Evolutionary conservation across 805 yeast species (phyloP), one percentile per base, ranked within the genome.

Genomic region (Naumovozyma baii): DNA sequence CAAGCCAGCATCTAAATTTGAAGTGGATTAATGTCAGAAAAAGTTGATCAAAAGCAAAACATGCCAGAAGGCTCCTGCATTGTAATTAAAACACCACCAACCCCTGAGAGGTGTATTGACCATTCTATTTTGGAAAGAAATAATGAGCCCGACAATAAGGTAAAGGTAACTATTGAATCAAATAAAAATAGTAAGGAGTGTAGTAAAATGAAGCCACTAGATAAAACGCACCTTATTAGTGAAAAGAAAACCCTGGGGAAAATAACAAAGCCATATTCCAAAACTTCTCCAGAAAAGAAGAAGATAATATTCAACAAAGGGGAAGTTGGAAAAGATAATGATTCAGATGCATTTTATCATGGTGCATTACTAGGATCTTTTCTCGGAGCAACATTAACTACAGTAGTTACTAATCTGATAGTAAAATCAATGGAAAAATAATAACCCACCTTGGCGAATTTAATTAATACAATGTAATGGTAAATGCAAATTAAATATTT

Each of bases 331-430:
- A 25, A 16, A 18, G 29, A 36, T 18, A 40, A 36, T 15, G 39
- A 44, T 28, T 16, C 35, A 4, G 45, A 43, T 31, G 32, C 44
- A 8, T 57, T 57, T 33, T 49, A 51, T 28, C 48, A 47, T 7
- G 62, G 62, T 13, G 50, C 58, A 4, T 28, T 57, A 4, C 29
- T 52, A 10, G 62, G 62, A 1, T 52, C 61, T 2, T 57, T 57
- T 31, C 22, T 57, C 9, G 62, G 62, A 2, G 58, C 61, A 4
- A 44, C 56, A 4, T 18, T 54, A 15, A 51, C 53, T 18, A 46
- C 61, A 4, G 46, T 44, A 4, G 36, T 50, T 3, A 44, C 45
- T n/a, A 48, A 41, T 19, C 25, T 39, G n/a, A 25, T 40, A 3
- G 14, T 41, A 18, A 38, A 34, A 16, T 19, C 26, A 18, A 26